Base-by-base conservation (phyloP, 495 filamentous ascomycete genomes). In the Lophiostoma macrostomum region DNA sequence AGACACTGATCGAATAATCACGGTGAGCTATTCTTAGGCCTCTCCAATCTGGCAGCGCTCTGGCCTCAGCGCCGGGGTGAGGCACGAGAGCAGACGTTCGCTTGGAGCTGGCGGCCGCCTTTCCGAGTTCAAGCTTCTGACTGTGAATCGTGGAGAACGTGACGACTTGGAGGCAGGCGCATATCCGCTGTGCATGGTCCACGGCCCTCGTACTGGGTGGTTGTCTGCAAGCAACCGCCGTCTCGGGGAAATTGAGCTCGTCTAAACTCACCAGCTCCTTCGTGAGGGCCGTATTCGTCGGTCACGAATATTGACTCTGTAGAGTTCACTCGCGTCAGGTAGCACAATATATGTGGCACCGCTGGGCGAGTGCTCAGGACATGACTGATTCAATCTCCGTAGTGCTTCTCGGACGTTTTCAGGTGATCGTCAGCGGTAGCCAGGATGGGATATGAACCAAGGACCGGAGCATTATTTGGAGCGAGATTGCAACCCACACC, bases 381-480 rank as follows among this genome's bases (percentile, higher is more conserved):
- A 53, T 48, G 49, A 45, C 35, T 47, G 40, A 48, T 45, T 38
- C 58, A 61, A 61, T 57, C 50, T 53, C 53, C 53, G 42, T 42
- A 50, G 35, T 50, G 53, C 39, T 44, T 36, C 34, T 63, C 60
- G 54, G 60, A 55, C 44, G 53, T 44, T 63, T 63, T 58, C 54
- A 32, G 49, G 40, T 44, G 47, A 56, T 53, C 51, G 39, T 50
- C 52, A 43, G 29, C 59, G 53, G 45, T 47, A 53, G 52, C 58
- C 53, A 56, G 40, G 53, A 58, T 58, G 54, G n/a, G 60, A 58
- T 45, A 35, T 34, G 37, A 45, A 44, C 22, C 60, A 22, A 35
- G 45, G 53, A 29, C 58, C 60, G 60, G 60, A 63, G 54, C 37
- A 54, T n/a, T n/a, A n/a, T 63, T 63, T 62, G 49, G 53, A 28